Percentiles rank a stretch among this genome's conserved stretches.
Evolutionary conservation across 495 filamentous ascomycete genomes (phyloP).

Genomic region (Cercophora sp.): DNA sequence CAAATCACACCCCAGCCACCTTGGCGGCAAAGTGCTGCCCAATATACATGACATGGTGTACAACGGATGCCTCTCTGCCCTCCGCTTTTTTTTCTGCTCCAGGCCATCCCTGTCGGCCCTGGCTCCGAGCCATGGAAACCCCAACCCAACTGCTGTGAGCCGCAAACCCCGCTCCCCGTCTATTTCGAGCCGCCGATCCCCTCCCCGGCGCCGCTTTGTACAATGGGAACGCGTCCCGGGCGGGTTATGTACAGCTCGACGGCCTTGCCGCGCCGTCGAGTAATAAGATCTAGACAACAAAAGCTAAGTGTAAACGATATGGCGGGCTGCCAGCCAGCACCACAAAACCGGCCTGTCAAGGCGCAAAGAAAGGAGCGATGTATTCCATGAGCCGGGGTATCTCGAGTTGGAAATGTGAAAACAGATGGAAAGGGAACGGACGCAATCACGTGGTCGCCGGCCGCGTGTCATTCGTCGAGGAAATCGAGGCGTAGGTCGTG

Average conservation of each 20-base stretch:
- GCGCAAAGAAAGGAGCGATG: constrained; percentile 6
- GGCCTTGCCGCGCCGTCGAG: neutral
- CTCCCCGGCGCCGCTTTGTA: neutral
- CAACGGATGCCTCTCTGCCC: too few relatives aligned
- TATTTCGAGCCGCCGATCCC: neutral
- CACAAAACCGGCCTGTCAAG: neutral
- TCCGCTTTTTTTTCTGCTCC: too few relatives aligned
- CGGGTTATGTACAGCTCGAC: constrained; percentile 10
- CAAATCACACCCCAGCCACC: too few relatives aligned
- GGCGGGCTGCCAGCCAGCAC: neutral
- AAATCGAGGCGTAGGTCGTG: neutral
- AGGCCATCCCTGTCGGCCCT: neutral
- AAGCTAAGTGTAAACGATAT: constrained; percentile 12
- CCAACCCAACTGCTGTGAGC: constrained; percentile 11
- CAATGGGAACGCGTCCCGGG: constrained; percentile 5
- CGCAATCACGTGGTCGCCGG: neutral
- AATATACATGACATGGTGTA: too few relatives aligned
- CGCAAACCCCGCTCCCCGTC: constrained; percentile 1
- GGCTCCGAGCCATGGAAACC: neutral
- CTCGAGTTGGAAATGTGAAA: constrained; percentile 1
- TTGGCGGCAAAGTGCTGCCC: too few relatives aligned
- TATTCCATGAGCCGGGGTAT: constrained; percentile 10
- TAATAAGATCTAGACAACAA: constrained; percentile 12
- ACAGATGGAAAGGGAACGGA: neutral
- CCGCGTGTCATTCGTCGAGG: neutral